A percentile compares a stretch with the other conserved stretches of the same genome.
Conservation (phyloP, 106 monocot species). For the Dendrobium huoshanense region DNA sequence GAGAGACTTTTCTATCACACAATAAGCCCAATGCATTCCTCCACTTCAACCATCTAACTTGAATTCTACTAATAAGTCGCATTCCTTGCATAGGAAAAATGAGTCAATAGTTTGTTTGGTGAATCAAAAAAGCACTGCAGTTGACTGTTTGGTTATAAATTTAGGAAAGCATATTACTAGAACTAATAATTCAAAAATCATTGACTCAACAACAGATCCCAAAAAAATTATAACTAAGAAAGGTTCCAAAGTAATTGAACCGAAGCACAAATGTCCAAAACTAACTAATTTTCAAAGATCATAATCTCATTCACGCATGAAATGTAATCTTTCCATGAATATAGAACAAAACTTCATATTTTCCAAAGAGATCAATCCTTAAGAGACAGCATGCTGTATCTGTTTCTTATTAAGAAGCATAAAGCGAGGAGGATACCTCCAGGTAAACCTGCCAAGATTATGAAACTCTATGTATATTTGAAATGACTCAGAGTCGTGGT, state of each 20-base stretch:
- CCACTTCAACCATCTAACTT: no score
- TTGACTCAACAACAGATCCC: neutral
- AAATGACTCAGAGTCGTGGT: neutral
- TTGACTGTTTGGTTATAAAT: neutral
- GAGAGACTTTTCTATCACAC: no score
- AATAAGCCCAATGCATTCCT: no score
- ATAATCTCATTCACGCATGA: neutral
- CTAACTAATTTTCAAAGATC: neutral
- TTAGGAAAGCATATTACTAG: neutral
- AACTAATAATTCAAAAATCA: neutral
- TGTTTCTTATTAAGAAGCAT: neutral
- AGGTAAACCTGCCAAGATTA: neutral
- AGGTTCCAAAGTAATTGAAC: neutral
- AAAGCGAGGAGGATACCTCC: neutral
- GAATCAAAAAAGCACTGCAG: neutral
- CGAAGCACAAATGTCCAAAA: neutral
- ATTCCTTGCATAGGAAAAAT: neutral
- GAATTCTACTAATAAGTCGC: no score
- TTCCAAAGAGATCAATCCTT: neutral
- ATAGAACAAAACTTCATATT: neutral
- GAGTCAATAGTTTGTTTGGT: neutral
- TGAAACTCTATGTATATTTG: slow-evolving; percentile 1
- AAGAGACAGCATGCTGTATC: neutral
- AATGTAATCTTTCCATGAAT: neutral
- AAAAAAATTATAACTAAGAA: neutral